Percentiles rank a stretch among this genome's conserved stretches.
Conservation (phyloP, 805 yeast genomes). For the Wickerhamomyces mucosus region DNA sequence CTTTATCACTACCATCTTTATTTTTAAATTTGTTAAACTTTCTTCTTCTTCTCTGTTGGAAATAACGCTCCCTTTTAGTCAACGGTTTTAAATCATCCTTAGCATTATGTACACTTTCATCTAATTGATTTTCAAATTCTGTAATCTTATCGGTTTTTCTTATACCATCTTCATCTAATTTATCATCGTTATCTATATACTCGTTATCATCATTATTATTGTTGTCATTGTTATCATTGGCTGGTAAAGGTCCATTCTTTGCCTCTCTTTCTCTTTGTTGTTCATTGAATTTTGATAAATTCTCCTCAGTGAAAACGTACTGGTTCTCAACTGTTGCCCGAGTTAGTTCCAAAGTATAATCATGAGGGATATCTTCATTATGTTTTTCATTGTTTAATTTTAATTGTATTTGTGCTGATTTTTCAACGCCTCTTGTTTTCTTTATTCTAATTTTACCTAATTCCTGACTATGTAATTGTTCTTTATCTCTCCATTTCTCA, state of each 20-base stretch:
- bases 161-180: slow-evolving; percentile 1
- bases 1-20: slow-evolving; percentile 32
- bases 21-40: slow-evolving; percentile 28
- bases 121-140: background rate
- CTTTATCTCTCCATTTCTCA: slow-evolving; percentile 65
- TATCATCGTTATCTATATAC: slow-evolving; percentile 2
- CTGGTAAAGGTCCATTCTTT: background rate
- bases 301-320: slow-evolving; percentile 81
- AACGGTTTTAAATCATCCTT: background rate
- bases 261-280: background rate
- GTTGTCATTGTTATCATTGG: slow-evolving; percentile 3
- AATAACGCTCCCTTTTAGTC: background rate
- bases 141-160: background rate
- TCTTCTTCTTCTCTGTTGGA: slow-evolving; percentile 20
- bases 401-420: slow-evolving; percentile 47
- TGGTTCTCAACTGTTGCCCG: slow-evolving; percentile 79
- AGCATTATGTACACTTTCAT: background rate
- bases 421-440: background rate
- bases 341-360: slow-evolving; percentile 70
- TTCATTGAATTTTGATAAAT: slow-evolving; percentile 46
- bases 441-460: slow-evolving; percentile 64
- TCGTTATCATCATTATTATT: background rate
- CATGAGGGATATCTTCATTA: slow-evolving; percentile 62
- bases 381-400: slow-evolving; percentile 40
- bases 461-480: slow-evolving; percentile 57